Evolutionary conservation across 179 eudicot species (phyloP), one percentile per base, ranked within the genome.

Genomic region (Spinacia oleracea): DNA sequence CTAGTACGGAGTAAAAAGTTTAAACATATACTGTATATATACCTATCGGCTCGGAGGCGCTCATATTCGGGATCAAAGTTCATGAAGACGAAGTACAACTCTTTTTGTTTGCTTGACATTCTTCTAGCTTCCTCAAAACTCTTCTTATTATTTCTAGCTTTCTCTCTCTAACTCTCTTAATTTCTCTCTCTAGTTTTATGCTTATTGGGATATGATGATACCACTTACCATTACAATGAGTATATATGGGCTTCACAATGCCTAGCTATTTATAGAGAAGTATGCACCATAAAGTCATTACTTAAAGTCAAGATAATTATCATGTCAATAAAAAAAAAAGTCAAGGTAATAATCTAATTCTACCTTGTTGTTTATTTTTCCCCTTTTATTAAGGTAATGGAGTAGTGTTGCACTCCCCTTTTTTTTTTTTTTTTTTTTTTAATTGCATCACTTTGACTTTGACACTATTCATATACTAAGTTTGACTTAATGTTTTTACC

Each of bases 31-130:
- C 11, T 42, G 29, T 45, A 60, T 18, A 75, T 35, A n/a, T 77
- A 93, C 98, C 91, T 86, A 74, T 84, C 72, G 14, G 92, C 84
- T 83, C 90, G 89, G 66, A 92, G 98, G 40, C 92, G 94, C 76
- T 93, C 95, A 51, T 92, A 93, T 31, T 93, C 93, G 27, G 98
- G 91, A 89, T 93, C 98, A 63, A 88, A 93, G 77, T 89, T 89
- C 97, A 93, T 84, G 88, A 93, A 93, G 38, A 90, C 98, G 73
- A 91, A 92, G 82, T 90, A 84, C 21, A 89, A 63, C 83, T 91
- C 96, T 38, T 74, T 81, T 70, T 79, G 73, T 21, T 72, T 67
- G 46, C 77, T 85, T 53, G 42, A 75, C 86, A 83, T 80, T 70
- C 3, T 72, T n/a, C n/a, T n/a, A n/a, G n/a, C n/a, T n/a, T 68